Base-by-base conservation (phyloP, 306 rosid species). In the Astragalus membranaceus region DNA sequence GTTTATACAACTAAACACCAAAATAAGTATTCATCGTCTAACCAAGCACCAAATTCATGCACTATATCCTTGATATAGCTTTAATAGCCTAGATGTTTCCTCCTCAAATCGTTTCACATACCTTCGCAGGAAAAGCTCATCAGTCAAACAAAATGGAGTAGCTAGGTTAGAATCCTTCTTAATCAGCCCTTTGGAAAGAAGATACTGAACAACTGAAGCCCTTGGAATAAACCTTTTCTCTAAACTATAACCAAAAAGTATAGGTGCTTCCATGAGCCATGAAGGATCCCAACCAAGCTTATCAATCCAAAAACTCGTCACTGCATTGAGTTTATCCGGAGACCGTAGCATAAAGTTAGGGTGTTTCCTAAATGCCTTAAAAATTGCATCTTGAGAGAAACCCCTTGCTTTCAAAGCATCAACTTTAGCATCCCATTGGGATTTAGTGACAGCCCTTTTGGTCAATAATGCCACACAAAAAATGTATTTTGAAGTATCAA, bases 381-480 rank as follows among this genome's bases (percentile, higher is more conserved):
- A 48, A 79, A 63, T 32, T 3, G 16, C 7, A 7, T 85, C 85
- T 35, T 88, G 85, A 20, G 83, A 64, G 78, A 64, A 90, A 11
- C 96, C 96, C 91, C 89, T 88, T 9, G 58, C 70, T 74, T 71
- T 84, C 11, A 57, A 86, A 48, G 55, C 39, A n/a, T 80, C 71
- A 6, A 84, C 60, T 69, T 86, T 90, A 0, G 67, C 78, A 13
- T 86, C 69, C 88, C 87, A 86, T 0, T n/a, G 26, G 7, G 83
- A 39, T 74, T 74, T 65, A 0, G 41, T 8, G 51, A 79, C 6
- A 7, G 41, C 8, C 23, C 2, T 16, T 60, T 67, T 43, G 11
- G 79, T 77, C 1, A 8, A 2, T 36, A 85, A 60, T 0, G 88
- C 95, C 0, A 20, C 1, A 32, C 15, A 15, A 48, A 88, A 85